phyloP scores from a whole-genome alignment of 371 early-diverging fungal species.

The Capniomyces stellatus region DNA sequence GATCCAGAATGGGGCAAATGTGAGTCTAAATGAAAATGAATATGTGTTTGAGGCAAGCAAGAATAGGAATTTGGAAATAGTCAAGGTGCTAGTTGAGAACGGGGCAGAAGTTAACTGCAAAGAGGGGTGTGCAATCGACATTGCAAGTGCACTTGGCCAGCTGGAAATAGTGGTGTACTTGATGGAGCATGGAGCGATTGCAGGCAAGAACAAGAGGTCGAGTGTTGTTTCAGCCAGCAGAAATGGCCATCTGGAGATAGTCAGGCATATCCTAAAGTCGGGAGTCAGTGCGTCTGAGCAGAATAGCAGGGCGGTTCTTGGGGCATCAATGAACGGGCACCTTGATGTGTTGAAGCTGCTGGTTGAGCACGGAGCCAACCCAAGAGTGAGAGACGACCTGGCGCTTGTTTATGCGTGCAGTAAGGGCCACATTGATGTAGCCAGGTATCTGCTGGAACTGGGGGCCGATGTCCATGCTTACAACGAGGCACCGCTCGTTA shows the following conservation, averaged over 20 bases:
- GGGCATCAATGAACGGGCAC: neutral
- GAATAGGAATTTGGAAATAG: constrained; percentile 6
- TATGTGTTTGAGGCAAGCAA: constrained; percentile 16
- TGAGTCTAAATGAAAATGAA: constrained; percentile 8
- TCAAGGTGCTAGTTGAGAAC: constrained; percentile 7
- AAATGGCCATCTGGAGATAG: neutral
- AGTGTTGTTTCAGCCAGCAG: neutral
- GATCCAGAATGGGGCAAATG: no score
- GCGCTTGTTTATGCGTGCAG: neutral
- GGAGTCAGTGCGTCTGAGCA: neutral
- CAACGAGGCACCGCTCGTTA: neutral
- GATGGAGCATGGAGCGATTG: neutral
- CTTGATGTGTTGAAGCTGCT: neutral
- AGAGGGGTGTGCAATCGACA: constrained; percentile 14
- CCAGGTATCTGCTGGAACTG: neutral
- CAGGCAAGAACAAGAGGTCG: neutral
- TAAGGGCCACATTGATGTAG: neutral
- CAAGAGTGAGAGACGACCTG: neutral
- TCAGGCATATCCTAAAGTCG: neutral
- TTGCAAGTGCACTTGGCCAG: constrained; percentile 5
- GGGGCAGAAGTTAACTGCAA: constrained; percentile 13
- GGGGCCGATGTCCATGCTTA: neutral
- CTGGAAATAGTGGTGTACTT: neutral
- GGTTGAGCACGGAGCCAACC: neutral
- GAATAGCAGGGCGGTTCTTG: neutral